Evolutionary conservation across 1,284 basidiomycete genomes (phyloP).

Genomic region (Melampsora americana): DNA sequence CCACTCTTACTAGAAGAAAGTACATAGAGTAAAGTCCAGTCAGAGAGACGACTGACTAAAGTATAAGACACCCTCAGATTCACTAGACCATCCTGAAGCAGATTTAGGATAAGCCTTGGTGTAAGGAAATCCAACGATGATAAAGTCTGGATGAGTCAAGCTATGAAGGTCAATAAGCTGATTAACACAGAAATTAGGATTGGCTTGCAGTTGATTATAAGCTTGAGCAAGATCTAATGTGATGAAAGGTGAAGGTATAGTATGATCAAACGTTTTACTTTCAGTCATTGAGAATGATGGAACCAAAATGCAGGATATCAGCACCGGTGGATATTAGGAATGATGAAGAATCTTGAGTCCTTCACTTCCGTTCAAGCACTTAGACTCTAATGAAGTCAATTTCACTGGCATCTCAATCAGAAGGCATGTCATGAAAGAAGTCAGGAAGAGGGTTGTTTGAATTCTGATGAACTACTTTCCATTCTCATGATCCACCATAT

Average conservation of each 20-base stretch:
- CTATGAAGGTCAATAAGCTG: background rate
- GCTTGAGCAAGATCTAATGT: conserved; percentile 4
- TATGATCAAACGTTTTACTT: background rate
- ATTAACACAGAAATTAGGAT: conserved; percentile 1
- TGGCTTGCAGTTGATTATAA: background rate
- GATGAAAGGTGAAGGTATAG: background rate
- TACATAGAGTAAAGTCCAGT: background rate
- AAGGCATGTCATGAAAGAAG: too few relatives aligned
- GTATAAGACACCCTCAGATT: conserved; percentile 6
- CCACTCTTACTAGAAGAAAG: background rate
- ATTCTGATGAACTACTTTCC: too few relatives aligned
- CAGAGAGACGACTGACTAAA: background rate
- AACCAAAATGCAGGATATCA: too few relatives aligned
- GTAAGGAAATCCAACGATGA: background rate
- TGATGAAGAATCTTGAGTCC: too few relatives aligned
- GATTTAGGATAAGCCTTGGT: background rate
- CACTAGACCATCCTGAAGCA: background rate
- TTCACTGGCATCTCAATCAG: too few relatives aligned
- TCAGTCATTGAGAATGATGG: too few relatives aligned
- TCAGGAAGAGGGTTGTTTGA: too few relatives aligned
- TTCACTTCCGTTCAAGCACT: too few relatives aligned
- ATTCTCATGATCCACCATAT: too few relatives aligned
- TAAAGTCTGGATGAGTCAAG: background rate
- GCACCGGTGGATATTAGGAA: too few relatives aligned
- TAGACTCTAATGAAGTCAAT: too few relatives aligned